These are phyloP conservation scores for Boletus rufocinnamomeus DNA, from an alignment of 768 basidiomycete species.

Conservation along the genomic window DNA sequence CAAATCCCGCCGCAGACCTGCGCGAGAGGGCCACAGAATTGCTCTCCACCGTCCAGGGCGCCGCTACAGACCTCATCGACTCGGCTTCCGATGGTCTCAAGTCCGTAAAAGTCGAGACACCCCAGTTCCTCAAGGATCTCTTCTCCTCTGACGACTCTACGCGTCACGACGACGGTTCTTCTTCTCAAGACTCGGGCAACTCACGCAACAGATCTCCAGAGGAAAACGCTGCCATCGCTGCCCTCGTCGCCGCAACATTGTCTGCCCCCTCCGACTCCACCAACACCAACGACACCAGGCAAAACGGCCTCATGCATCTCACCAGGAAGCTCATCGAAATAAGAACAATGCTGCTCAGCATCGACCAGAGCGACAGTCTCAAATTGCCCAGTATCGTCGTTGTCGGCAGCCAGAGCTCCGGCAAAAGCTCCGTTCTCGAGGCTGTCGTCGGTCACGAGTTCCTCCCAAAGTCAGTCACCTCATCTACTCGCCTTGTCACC, in stretches of 20 bases:
- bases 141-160: conserved; percentile 38
- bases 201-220: conserved; percentile 46
- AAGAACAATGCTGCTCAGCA: conserved; percentile 88
- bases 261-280: conserved; percentile 66
- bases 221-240: conserved; percentile 67
- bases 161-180: conserved; percentile 33
- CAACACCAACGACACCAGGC: conserved; percentile 42
- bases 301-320: conserved; percentile 89
- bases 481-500: neutral
- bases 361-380: conserved; percentile 93
- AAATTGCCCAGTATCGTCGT: conserved; percentile 98
- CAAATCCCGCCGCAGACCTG: conserved; percentile 58
- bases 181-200: conserved; percentile 41
- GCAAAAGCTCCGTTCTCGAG: conserved; percentile 97
- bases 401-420: conserved; percentile 97
- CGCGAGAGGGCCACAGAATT: conserved; percentile 66
- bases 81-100: conserved; percentile 71
- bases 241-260: conserved; percentile 75
- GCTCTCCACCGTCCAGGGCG: conserved; percentile 64
- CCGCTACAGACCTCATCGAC: conserved; percentile 60
- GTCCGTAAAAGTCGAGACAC: conserved; percentile 60
- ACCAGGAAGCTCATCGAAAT: conserved; percentile 97
- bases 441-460: conserved; percentile 98
- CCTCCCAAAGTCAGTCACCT: conserved; percentile 85
- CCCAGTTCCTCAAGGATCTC: conserved; percentile 71